Evolutionary conservation across 1,139 yeast genomes (phyloP).

Genomic region (Pichia kudriavzevii): DNA sequence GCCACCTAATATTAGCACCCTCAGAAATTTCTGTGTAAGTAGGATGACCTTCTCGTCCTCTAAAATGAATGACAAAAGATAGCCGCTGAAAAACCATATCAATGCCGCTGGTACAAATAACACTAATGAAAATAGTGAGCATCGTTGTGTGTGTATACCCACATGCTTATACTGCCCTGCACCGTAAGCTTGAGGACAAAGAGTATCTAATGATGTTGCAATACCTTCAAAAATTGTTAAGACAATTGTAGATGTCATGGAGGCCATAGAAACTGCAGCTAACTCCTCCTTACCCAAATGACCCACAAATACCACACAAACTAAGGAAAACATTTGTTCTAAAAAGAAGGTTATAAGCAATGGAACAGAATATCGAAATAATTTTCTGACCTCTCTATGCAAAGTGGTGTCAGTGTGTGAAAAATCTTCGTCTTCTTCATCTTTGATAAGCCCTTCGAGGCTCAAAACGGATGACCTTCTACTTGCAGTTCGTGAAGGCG

Average conservation of each 20-base stretch:
- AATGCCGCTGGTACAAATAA: constrained; percentile 55
- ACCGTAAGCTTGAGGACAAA: constrained; percentile 81
- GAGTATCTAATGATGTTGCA: constrained; percentile 78
- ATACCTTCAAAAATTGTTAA: constrained; percentile 83
- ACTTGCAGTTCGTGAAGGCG: constrained; percentile 10
- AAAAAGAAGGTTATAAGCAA: constrained; percentile 58
- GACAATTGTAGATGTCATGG: constrained; percentile 82
- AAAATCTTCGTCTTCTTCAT: constrained; percentile 32
- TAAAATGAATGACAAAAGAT: constrained; percentile 44
- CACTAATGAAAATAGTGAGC: constrained; percentile 48
- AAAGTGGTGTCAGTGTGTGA: constrained; percentile 40
- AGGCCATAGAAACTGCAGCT: constrained; percentile 78
- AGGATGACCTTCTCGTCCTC: constrained; percentile 54
- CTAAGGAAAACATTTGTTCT: constrained; percentile 66
- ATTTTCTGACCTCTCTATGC: constrained; percentile 38
- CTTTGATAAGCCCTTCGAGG: constrained; percentile 14
- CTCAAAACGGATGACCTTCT: constrained; percentile 12
- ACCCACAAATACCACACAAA: constrained; percentile 65
- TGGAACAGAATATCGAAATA: constrained; percentile 54
- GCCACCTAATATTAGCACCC: constrained; percentile 53
- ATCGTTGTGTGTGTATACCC: constrained; percentile 57
- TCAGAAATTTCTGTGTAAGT: constrained; percentile 57
- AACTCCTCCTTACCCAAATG: constrained; percentile 64
- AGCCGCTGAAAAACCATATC: constrained; percentile 61
- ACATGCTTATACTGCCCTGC: constrained; percentile 57